Base-by-base conservation (phyloP, 352 stramenopile genomes). In the Globisporangium radiosum region DNA sequence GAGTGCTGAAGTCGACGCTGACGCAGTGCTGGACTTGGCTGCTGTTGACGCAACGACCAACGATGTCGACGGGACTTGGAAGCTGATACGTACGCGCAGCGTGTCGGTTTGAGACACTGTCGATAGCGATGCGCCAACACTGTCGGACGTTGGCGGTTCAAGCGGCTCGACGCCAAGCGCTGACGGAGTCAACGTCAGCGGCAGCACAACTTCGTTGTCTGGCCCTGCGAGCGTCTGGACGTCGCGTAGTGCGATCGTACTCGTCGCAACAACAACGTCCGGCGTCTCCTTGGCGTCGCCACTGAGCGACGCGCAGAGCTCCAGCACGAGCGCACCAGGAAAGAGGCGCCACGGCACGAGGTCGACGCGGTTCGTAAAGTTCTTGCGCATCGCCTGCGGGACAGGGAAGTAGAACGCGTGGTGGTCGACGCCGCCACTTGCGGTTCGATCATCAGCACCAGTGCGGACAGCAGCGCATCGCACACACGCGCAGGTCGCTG, bases 321-420 rank as follows among this genome's bases (percentile, higher is more conserved):
- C 82, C 44, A 92, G 90, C 60, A 78, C 70, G 4, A 94, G 47
- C 37, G 87, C 47, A 9, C 85, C 85, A 38, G 85, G 85, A 59
- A 91, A 91, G 36, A 76, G 65, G 40, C 75, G 76, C 85, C 85
- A 94, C 9, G 82, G 75, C 15, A 84, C 85, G 17, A 94, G 66
- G 68, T 92, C 80, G 42, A 88, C 73, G 45, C 81, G 80, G 4
- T 83, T 80, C 14, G 81, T 82, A 54, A 88, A 90, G 60, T 86
- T 90, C 64, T 88, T 90, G 13, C 81, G 76, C 49, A 69, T 78
- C 6, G 82, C 78, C 67, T 92, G 85, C 6, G 82, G 82, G 14
- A 94, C 70, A 15, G 82, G 85, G 54, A 92, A 94, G 47, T 86
- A 92, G 57, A 78, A 88, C n/a, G 85, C 80, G 50, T 94, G 81